Conservation (phyloP, 75 land plant genomes). For the Cunninghamia lanceolata region DNA sequence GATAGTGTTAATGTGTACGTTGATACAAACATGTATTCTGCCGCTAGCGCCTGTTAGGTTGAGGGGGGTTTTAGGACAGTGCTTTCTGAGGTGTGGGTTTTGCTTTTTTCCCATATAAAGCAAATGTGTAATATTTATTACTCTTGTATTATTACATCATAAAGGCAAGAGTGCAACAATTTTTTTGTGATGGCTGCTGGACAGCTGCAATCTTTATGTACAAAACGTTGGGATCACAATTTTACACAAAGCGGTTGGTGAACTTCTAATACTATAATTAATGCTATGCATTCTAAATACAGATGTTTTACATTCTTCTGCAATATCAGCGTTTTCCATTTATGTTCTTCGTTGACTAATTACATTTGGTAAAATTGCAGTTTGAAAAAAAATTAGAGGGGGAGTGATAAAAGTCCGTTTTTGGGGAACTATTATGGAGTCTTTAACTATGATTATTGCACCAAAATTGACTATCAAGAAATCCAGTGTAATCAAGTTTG, state of each 20-base stretch:
- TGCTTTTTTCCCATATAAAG: background rate
- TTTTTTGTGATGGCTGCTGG: background rate
- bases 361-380: background rate
- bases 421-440: too few relatives aligned
- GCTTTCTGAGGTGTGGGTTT: slow-evolving; percentile 10
- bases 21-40: background rate
- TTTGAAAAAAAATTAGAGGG: background rate
- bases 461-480: background rate
- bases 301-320: background rate
- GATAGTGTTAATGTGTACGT: background rate
- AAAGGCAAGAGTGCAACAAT: slow-evolving; percentile 2
- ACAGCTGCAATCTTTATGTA: background rate
- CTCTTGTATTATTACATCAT: slow-evolving; percentile 11
- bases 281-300: background rate
- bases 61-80: background rate
- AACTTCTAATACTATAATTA: background rate
- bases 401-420: background rate
- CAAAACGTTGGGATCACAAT: slow-evolving; percentile 1
- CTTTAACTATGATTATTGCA: background rate
- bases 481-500: background rate
- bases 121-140: slow-evolving; percentile 14
- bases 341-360: background rate
- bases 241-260: background rate
- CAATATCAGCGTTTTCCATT: background rate
- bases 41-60: slow-evolving; percentile 5